These are phyloP conservation scores for Lachancea dasiensis DNA, from an alignment of 805 yeast genomes.

Conservation along the genomic window DNA sequence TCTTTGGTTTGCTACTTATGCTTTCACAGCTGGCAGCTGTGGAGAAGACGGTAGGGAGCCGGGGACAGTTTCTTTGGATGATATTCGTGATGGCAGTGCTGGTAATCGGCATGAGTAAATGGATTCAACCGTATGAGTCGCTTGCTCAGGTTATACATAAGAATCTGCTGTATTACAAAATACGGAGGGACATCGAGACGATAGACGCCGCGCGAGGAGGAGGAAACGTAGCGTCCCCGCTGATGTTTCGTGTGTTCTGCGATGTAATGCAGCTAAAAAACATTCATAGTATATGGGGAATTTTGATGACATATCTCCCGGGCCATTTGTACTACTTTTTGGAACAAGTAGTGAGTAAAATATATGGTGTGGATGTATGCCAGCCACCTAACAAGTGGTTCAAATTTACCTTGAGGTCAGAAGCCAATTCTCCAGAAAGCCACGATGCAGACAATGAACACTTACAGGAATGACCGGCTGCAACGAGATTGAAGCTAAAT, in stretches of 20 bases:
- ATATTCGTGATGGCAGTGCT: conserved; percentile 14
- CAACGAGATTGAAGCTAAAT: background rate
- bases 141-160: conserved; percentile 25
- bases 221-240: background rate
- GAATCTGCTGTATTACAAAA: conserved; percentile 24
- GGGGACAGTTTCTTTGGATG: conserved; percentile 27
- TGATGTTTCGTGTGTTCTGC: background rate
- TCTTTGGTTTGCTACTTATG: conserved; percentile 20
- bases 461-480: background rate
- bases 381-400: conserved; percentile 9
- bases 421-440: background rate
- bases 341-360: conserved; percentile 22
- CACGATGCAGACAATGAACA: conserved; percentile 4
- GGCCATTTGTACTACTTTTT: conserved; percentile 27
- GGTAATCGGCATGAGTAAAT: conserved; percentile 20
- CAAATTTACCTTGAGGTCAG: background rate
- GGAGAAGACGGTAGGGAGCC: conserved; percentile 23
- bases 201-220: background rate
- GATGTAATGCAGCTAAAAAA: background rate
- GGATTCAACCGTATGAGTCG: conserved; percentile 25
- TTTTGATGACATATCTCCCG: conserved; percentile 25
- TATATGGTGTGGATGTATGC: conserved; percentile 26
- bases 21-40: conserved; percentile 22
- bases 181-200: conserved; percentile 14
- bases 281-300: conserved; percentile 12